Percentiles rank a stretch among this genome's conserved stretches.
Evolutionary conservation across 176 grass and related monocot genomes (phyloP).

Genomic region (Oryza glaberrima): DNA sequence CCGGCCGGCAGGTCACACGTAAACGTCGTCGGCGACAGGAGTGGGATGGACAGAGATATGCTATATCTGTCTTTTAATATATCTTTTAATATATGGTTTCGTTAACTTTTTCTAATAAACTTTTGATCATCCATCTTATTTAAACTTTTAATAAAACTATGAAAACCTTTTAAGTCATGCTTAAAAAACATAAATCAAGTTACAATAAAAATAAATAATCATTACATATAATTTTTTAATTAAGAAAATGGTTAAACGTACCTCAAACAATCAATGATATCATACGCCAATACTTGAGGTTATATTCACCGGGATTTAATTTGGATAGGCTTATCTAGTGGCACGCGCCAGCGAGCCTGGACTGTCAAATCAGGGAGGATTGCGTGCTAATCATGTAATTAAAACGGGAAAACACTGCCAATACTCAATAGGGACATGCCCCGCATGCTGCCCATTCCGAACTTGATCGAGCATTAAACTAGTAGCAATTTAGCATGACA

Average conservation of each 20-base stretch:
- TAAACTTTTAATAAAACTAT: no score
- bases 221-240: no score
- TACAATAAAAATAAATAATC: no score
- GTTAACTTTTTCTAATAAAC: no score
- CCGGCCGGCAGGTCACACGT: not conserved
- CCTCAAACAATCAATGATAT: no score
- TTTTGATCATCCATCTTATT: no score
- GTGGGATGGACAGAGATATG: not conserved
- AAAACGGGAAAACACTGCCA: not conserved
- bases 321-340: not conserved
- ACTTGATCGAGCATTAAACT: not conserved
- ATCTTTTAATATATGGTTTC: no score
- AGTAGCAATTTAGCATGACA: not conserved
- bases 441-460: not conserved
- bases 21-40: not conserved
- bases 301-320: not conserved
- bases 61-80: no score
- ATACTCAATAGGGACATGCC: not conserved
- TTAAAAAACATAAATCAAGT: no score
- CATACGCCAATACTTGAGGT: not conserved
- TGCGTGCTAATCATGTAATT: not conserved
- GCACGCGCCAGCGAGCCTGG: not conserved
- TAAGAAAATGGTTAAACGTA: no score
- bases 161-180: no score
- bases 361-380: not conserved